phyloP scores from a whole-genome alignment of 2,329 filamentous ascomycete genomes.

The Pseudocercospora macadamiae region DNA sequence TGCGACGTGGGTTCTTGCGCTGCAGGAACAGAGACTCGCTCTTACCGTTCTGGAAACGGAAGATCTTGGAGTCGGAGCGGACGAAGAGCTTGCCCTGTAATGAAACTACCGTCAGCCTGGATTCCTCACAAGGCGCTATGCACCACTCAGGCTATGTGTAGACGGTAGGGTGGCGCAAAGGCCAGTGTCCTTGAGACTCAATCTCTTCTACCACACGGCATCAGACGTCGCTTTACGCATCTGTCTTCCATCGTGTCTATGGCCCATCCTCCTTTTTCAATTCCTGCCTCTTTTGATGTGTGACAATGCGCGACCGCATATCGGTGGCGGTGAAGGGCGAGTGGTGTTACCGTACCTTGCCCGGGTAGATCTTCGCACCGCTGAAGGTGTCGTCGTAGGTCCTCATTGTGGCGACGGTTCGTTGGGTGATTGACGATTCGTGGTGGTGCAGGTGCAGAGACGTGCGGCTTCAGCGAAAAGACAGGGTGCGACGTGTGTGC shows the following conservation, averaged over 20 bases:
- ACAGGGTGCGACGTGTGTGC: neutral
- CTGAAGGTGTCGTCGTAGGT: constrained; percentile 80
- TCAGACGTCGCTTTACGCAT: constrained; percentile 7
- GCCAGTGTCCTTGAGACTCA: neutral
- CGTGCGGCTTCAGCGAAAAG: neutral
- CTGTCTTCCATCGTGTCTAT: constrained; percentile 10
- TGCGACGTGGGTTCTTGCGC: constrained; percentile 99
- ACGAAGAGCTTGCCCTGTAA: constrained; percentile 98
- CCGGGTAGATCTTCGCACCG: constrained; percentile 78
- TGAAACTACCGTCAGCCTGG: constrained; percentile 26
- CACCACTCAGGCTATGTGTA: constrained; percentile 25
- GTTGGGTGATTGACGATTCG: constrained; percentile 15
- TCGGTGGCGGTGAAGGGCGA: constrained; percentile 6
- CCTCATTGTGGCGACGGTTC: constrained; percentile 62
- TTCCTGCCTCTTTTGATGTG: constrained; percentile 10
- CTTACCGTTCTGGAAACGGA: constrained; percentile 99
- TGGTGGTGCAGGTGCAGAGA: neutral
- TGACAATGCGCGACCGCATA: constrained; percentile 1
- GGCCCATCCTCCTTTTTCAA: constrained; percentile 15
- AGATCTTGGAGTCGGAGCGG: constrained; percentile 99
- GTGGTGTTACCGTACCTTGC: constrained; percentile 61
- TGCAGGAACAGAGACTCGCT: constrained; percentile 99
- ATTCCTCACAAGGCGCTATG: constrained; percentile 24
- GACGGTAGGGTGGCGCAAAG: constrained; percentile 5
- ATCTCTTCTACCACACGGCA: constrained; percentile 5